Evolutionary conservation across 1,284 basidiomycete genomes (phyloP), one percentile per base, ranked within the genome.

Genomic region (Cutaneotrichosporon dermatis): DNA sequence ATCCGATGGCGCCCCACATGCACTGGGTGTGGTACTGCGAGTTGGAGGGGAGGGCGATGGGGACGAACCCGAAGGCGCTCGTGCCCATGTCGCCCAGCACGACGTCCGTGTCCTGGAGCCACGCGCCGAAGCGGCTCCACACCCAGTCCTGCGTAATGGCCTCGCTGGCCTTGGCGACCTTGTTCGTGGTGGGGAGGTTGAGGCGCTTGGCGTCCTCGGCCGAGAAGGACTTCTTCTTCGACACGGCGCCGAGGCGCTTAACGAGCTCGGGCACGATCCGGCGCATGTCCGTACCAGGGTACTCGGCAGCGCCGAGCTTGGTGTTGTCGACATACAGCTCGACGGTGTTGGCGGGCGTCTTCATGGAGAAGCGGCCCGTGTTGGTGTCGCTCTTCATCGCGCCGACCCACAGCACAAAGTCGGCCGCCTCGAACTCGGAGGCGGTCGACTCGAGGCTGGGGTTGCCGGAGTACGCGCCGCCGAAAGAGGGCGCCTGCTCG

Each of bases 331-430:
- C 92, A 76, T 97, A 94, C 13, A 97, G 80, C 86, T 93, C 80
- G 58, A 82, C 74, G 8, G 72, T 74, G 57, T 73, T 62, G 79
- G 89, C 87, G 37, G 82, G 82, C 54, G 77, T 68, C 15, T 70
- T 34, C 74, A 78, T 5, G 76, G 82, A 58, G 86, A 86, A 71
- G 55, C 70, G 78, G 51, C 76, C 78, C 40, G 76, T 76, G 69
- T 98, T 97, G 82, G 94, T 95, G 76, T 98, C 94, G 60, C 84
- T 87, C 78, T 86, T 86, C 54, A 96, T 79, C 0, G 82, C 80
- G n/a, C 94, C 94, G 60, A 96, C 81, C 40, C 88, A 89, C 37
- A 98, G 79, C 59, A 94, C 86, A 51, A 96, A 81, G 70, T 90
- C 92, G 6, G 92, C 87, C 1, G 74, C 80, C 77, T 96, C 92